These are phyloP conservation scores for Rosa hybrid DNA, from an alignment of 331 rosid species.

Conservation along the genomic window DNA sequence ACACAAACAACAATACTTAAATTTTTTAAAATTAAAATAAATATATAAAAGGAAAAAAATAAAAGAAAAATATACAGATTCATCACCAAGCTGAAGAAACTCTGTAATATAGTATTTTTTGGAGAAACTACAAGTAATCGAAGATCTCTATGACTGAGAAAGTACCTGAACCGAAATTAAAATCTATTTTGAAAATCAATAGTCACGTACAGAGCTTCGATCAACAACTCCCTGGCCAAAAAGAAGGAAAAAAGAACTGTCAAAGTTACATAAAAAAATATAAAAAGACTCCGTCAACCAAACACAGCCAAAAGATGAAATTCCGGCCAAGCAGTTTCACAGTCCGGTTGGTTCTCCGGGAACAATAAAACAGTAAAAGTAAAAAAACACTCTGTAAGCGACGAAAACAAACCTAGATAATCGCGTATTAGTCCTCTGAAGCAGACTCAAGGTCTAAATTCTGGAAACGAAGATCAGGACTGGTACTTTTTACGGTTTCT, in stretches of 20 bases:
- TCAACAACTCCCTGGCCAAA: slow-evolving; percentile 13
- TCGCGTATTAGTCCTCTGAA: neutral
- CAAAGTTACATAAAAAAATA: neutral
- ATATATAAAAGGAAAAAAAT: neutral
- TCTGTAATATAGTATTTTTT: neutral
- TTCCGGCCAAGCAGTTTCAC: neutral
- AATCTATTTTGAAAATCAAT: neutral
- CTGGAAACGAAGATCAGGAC: slow-evolving; percentile 8
- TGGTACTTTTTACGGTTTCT: neutral
- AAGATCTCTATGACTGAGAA: slow-evolving; percentile 4
- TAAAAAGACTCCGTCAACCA: neutral
- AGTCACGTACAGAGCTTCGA: slow-evolving; percentile 12
- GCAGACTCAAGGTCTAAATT: neutral
- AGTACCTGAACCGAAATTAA: slow-evolving; percentile 12
- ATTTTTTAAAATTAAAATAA: neutral
- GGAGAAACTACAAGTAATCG: neutral
- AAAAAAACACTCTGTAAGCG: neutral
- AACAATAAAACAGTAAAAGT: neutral
- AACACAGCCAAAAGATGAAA: neutral
- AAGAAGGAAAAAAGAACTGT: neutral
- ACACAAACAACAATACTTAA: neutral
- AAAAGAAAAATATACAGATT: neutral
- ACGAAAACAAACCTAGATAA: neutral
- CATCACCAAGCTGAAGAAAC: neutral
- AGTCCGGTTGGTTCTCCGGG: slow-evolving; percentile 23